Percentiles rank a stretch among this genome's conserved stretches.
phyloP scores from a whole-genome alignment of 768 basidiomycete species.

The Trametes cubensis region DNA sequence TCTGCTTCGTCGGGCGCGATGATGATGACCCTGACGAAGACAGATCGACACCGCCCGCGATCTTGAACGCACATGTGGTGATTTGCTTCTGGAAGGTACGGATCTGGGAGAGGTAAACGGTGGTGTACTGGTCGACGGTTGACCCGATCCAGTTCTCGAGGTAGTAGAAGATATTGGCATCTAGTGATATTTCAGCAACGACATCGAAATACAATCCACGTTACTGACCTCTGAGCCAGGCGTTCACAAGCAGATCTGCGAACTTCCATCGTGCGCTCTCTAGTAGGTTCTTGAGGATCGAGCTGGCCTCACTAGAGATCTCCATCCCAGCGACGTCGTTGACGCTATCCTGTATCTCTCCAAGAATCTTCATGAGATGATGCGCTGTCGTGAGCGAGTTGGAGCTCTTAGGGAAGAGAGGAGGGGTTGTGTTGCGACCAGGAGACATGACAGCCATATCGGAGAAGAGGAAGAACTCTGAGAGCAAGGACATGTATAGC shows the following conservation, averaged over 20 bases:
- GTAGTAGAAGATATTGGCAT: slow-evolving; percentile 78
- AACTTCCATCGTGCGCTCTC: slow-evolving; percentile 89
- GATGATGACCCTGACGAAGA: slow-evolving; percentile 44
- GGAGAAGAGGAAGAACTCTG: slow-evolving; percentile 83
- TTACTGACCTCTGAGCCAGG: slow-evolving; percentile 80
- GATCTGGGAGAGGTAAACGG: slow-evolving; percentile 75
- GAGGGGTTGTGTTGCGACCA: slow-evolving; percentile 42
- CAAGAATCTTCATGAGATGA: slow-evolving; percentile 77
- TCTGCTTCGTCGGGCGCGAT: slow-evolving; percentile 59
- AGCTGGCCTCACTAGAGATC: slow-evolving; percentile 72
- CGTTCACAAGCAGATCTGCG: slow-evolving; percentile 72
- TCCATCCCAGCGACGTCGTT: slow-evolving; percentile 82
- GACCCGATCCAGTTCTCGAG: slow-evolving; percentile 86
- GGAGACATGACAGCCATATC: slow-evolving; percentile 73
- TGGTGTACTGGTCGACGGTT: slow-evolving; percentile 62
- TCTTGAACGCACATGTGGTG: slow-evolving; percentile 73
- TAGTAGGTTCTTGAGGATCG: slow-evolving; percentile 69
- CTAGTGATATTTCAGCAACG: slow-evolving; percentile 42
- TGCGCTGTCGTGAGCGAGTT: slow-evolving; percentile 83
- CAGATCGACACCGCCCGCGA: slow-evolving; percentile 76
- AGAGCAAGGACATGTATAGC: slow-evolving; percentile 81
- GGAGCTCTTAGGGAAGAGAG: slow-evolving; percentile 71
- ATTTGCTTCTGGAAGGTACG: slow-evolving; percentile 81
- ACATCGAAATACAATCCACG: neutral
- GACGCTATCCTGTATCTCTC: slow-evolving; percentile 85